Base-by-base conservation (phyloP, 805 yeast genomes). In the Lipomyces mesembrius region DNA sequence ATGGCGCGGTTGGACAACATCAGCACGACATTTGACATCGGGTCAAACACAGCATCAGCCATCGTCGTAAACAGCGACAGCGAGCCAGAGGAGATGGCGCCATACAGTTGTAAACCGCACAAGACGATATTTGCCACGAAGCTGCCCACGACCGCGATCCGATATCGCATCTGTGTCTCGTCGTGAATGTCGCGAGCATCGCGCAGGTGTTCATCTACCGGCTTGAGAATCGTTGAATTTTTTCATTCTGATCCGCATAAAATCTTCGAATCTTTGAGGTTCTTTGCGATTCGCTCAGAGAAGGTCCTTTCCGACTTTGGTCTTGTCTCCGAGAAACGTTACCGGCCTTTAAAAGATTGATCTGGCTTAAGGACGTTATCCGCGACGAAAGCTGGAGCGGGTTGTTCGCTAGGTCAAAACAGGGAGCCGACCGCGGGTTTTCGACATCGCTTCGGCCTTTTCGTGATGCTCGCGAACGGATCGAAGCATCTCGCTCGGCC, bases 11-110 rank as follows among this genome's bases (percentile, higher is more conserved):
- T 56, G 55, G 68, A 20, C 43, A 62, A 12, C 14, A 64, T 22
- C 53, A 64, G 62, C 17, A 58, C 43, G 57, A 64, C 37, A 22
- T 64, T 64, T 14, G 65, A 62, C 54, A 64, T 25, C 35, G 68
- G 68, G 49, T 64, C 68, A 37, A 64, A 64, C 17, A 64, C 43
- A 14, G 68, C 57, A 34, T 64, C 68, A 12, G 68, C 68, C 68
- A 64, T 64, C 6, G 68, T 64, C 20, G 68, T 62, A 58, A 64
- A 62, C 35, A 64, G 61, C 12, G 68, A 64, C 35, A 64, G 65
- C n/a, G 68, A 64, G 17, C 68, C 68, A n/a, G 68, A 64, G 3
- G 68, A 25, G 12, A 57, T 49, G 49, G 65, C 68, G 32, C 62
- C 68, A 49, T 64, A 64, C 25, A 64, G 20, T 58, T 64, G 68